phyloP scores from a whole-genome alignment of 2,329 filamentous ascomycete species.

The Curvularia hawaiiensis region DNA sequence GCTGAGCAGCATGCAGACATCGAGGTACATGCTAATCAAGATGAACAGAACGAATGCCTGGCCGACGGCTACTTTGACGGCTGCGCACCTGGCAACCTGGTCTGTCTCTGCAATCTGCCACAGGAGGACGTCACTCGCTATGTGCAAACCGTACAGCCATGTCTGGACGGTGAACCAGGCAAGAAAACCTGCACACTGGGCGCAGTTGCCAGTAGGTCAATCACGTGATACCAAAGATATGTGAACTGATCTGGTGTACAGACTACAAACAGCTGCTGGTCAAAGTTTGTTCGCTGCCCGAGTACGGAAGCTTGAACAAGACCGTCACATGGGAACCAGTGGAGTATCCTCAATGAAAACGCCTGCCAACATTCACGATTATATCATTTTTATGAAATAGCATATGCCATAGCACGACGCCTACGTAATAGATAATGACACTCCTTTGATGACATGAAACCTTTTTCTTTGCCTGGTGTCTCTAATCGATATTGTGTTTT shows the following conservation, averaged over 20 bases:
- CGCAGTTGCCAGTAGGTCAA: slow-evolving; percentile 21
- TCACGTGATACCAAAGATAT: background rate
- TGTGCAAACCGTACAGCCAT: slow-evolving; percentile 25
- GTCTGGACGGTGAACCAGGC: slow-evolving; percentile 21
- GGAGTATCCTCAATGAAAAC: background rate
- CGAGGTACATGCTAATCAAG: background rate
- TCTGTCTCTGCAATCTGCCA: slow-evolving; percentile 22
- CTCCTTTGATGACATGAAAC: background rate
- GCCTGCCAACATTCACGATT: slow-evolving; percentile 1
- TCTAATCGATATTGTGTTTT: background rate
- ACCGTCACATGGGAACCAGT: slow-evolving; percentile 13
- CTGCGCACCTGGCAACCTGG: slow-evolving; percentile 15
- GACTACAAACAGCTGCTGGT: slow-evolving; percentile 26
- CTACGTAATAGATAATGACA: slow-evolving; percentile 17
- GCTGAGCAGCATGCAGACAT: background rate
- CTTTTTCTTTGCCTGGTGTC: background rate
- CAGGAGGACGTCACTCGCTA: slow-evolving; percentile 24
- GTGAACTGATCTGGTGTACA: background rate
- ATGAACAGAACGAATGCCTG: slow-evolving; percentile 1
- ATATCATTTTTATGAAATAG: slow-evolving; percentile 6
- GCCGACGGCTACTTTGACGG: slow-evolving; percentile 18
- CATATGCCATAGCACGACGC: background rate
- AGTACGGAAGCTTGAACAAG: slow-evolving; percentile 19
- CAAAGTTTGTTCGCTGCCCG: slow-evolving; percentile 14
- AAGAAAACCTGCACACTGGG: slow-evolving; percentile 22